Evolutionary conservation across 371 early-diverging fungal genomes (phyloP), one percentile per base, ranked within the genome.

Genomic region (Coemansia sp.): DNA sequence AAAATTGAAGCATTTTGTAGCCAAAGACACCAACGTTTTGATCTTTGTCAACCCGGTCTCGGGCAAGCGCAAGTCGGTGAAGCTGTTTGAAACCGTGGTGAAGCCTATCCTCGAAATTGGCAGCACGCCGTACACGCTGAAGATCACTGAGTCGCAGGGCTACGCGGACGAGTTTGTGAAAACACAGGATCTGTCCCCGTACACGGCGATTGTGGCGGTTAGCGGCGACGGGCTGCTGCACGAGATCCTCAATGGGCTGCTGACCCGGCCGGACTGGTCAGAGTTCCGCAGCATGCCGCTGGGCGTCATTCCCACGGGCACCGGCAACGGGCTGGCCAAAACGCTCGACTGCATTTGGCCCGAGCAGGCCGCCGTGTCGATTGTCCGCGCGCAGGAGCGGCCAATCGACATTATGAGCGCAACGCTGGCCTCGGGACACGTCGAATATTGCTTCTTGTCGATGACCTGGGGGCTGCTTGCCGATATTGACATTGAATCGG

Each of bases 161-260:
- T 84, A 82, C 59, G 86, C 85, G 2, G 70, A 69, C 43, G 78
- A 83, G n/a, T 70, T 81, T 56, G 77, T 76, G 1, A 70, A 74
- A 16, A 62, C 48, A 10, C 61, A 84, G 40, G 79, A 83, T 40
- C 57, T 80, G 5, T 43, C 65, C 9, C 11, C 42, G 30, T 87
- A 84, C 58, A 63, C 74, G 5, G 77, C 80, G 32, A 65, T 83
- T 11, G 62, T 80, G 13, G 65, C 83, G 34, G 63, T 86, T 52
- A 79, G 84, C 56, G 88, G 88, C n/a, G 88, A 88, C 72, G 88
- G 88, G 26, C 74, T 86, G 3, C 63, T 86, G 39, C 84, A 88
- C 63, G 85, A 88, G 57, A 59, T 85, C 7, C 54, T 86, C 55
- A 84, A 88, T 59, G 87, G 87, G 1, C 52, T 88, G 14, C 62